Conservation (phyloP, 2,329 filamentous ascomycete genomes). For the Lachnellula occidentalis region DNA sequence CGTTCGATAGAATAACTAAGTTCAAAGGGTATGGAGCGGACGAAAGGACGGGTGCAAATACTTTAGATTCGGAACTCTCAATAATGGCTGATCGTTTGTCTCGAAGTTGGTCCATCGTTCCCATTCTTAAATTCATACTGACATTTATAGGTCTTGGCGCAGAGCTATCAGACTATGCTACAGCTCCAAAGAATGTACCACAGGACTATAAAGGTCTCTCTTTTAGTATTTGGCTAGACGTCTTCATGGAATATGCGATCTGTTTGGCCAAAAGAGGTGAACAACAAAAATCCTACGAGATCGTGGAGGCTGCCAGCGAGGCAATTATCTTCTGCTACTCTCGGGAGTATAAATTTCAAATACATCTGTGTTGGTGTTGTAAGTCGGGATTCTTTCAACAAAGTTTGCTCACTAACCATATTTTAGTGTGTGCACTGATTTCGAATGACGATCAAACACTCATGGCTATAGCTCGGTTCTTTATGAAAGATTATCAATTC, state of each 20-base stretch:
- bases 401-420: slow-evolving; percentile 11
- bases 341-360: slow-evolving; percentile 60
- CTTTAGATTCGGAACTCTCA: slow-evolving; percentile 25
- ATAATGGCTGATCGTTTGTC: slow-evolving; percentile 28
- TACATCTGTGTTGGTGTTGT: slow-evolving; percentile 74
- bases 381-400: slow-evolving; percentile 30
- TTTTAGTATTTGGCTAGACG: slow-evolving; percentile 80
- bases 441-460: slow-evolving; percentile 75
- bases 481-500: slow-evolving; percentile 77
- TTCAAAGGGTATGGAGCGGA: slow-evolving; percentile 43
- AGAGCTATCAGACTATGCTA: not conserved
- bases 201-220: slow-evolving; percentile 65
- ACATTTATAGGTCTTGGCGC: slow-evolving; percentile 24
- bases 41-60: not conserved
- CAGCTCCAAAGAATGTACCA: slow-evolving; percentile 13
- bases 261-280: slow-evolving; percentile 64
- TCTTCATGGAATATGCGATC: slow-evolving; percentile 85
- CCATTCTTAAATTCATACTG: not conserved
- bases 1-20: slow-evolving; percentile 55
- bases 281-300: slow-evolving; percentile 68
- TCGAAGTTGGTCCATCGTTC: slow-evolving; percentile 17
- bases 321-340: slow-evolving; percentile 78
- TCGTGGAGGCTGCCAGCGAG: slow-evolving; percentile 71
- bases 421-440: slow-evolving; percentile 72
- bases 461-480: slow-evolving; percentile 67